Conservation (phyloP, 139 green algal genomes). For the Trebouxia sp. region DNA sequence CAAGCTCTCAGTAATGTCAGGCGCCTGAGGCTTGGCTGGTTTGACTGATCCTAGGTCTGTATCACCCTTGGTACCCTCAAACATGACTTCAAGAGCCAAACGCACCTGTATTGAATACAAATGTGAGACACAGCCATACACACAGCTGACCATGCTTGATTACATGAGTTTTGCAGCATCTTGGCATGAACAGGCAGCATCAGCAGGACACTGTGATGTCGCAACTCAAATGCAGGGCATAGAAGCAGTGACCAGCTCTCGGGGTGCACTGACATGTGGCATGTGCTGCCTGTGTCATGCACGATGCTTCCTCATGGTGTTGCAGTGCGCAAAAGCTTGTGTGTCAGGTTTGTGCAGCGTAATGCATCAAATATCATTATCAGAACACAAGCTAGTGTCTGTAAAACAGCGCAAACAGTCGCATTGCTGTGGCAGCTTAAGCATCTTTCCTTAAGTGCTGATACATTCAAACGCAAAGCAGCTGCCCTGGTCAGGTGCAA, state of each 20-base stretch:
- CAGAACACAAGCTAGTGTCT: too few relatives aligned
- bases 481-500: too few relatives aligned
- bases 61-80: conserved; percentile 80
- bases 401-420: too few relatives aligned
- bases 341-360: neutral
- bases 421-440: too few relatives aligned
- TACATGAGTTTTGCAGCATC: neutral
- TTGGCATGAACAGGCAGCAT: too few relatives aligned
- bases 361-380: too few relatives aligned
- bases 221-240: neutral
- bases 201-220: neutral
- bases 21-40: neutral
- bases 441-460: too few relatives aligned
- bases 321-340: neutral
- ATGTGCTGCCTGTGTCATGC: neutral
- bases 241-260: too few relatives aligned
- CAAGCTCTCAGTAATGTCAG: conserved; percentile 25
- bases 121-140: too few relatives aligned
- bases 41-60: conserved; percentile 40
- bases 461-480: too few relatives aligned
- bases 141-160: neutral
- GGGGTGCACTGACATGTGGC: too few relatives aligned
- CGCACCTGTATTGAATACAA: conserved; percentile 55
- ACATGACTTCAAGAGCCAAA: conserved; percentile 87
- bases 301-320: neutral